Percentiles rank a stretch among this genome's conserved stretches.
These are phyloP conservation scores for Globisporangium lucens DNA, from an alignment of 352 stramenopile species.

Conservation along the genomic window DNA sequence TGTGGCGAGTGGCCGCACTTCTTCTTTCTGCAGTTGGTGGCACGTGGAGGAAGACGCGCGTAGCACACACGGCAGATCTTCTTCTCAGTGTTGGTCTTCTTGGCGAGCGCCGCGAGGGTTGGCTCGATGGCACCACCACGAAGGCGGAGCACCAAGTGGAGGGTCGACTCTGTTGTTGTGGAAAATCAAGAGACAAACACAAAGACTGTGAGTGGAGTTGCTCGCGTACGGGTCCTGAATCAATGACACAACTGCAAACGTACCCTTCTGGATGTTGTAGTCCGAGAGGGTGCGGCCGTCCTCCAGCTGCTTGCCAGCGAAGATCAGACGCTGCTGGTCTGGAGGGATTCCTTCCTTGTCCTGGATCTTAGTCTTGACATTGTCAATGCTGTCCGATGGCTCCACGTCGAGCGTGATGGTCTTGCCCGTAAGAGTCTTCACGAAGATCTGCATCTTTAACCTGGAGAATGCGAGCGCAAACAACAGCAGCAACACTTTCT, in stretches of 20 bases:
- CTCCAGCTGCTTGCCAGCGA: constrained; percentile 99
- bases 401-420: constrained; percentile 97
- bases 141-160: constrained; percentile 95
- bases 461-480: constrained; percentile 10
- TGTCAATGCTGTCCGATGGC: constrained; percentile 97
- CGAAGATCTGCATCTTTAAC: constrained; percentile 95
- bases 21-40: constrained; percentile 99
- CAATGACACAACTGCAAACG: not conserved
- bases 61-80: constrained; percentile 99
- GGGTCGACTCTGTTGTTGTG: constrained; percentile 83
- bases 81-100: constrained; percentile 99
- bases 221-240: not conserved
- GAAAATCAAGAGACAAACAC: not conserved
- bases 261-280: constrained; percentile 95
- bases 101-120: constrained; percentile 96
- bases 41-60: constrained; percentile 97
- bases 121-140: constrained; percentile 94
- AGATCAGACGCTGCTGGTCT: constrained; percentile 97
- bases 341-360: constrained; percentile 93
- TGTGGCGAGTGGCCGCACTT: constrained; percentile 99
- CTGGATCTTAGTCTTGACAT: constrained; percentile 97
- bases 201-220: not conserved
- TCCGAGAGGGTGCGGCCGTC: constrained; percentile 92
- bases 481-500: not conserved
- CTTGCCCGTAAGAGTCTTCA: constrained; percentile 98